phyloP scores from a whole-genome alignment of 1,284 basidiomycete genomes.

The Garcileccinum viscosum region DNA sequence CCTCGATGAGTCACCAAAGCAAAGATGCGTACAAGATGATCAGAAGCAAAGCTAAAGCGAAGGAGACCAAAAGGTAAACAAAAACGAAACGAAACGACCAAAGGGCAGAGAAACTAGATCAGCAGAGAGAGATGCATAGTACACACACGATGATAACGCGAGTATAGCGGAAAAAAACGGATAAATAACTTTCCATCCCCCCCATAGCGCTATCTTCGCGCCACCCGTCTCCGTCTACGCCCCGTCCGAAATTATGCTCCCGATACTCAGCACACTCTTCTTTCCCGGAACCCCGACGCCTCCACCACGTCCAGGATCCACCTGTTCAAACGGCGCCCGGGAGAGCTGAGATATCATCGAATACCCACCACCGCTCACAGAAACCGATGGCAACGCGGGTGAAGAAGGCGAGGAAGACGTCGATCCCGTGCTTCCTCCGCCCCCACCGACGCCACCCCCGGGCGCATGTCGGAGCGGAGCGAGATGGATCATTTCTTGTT shows the following conservation, averaged over 20 bases:
- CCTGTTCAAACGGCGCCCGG: constrained; percentile 36
- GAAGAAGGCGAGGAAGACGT: constrained; percentile 36
- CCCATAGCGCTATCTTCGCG: background rate
- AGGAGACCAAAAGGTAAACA: background rate
- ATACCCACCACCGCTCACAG: constrained; percentile 28
- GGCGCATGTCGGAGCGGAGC: constrained; percentile 52
- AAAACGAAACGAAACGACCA: background rate
- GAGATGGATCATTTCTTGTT: constrained; percentile 58
- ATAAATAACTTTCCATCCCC: background rate
- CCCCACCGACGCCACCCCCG: constrained; percentile 10
- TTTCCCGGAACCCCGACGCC: constrained; percentile 43
- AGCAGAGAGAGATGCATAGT: background rate
- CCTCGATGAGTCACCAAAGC: constrained; percentile 3
- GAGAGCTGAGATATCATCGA: constrained; percentile 40
- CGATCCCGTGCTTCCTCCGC: constrained; percentile 16
- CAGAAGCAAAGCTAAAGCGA: background rate
- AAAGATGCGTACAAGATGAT: background rate
- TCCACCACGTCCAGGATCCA: constrained; percentile 31
- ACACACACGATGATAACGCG: background rate
- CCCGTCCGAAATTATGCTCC: constrained; percentile 67
- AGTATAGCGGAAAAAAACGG: background rate
- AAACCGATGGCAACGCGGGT: constrained; percentile 29
- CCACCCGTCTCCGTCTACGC: constrained; percentile 12
- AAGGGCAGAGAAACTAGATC: background rate
- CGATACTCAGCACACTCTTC: constrained; percentile 74